Base-by-base conservation (phyloP, 1,284 basidiomycete genomes). In the Ustilago nuda region DNA sequence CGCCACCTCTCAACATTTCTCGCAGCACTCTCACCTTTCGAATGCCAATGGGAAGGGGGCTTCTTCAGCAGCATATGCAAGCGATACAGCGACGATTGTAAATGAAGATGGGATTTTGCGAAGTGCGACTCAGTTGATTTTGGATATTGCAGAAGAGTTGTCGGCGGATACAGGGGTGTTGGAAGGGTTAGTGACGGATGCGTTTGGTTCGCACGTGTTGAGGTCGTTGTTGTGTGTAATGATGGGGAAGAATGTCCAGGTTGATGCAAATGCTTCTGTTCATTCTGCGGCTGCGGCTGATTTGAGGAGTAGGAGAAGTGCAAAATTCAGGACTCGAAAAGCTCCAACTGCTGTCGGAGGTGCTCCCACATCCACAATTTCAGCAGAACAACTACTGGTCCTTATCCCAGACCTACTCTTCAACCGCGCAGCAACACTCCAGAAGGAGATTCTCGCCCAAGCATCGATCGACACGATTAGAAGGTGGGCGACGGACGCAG, bases 191-290 rank as follows among this genome's bases (percentile, higher is more conserved):
- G 64, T 82, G 8, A 72, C 73, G 11, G 78, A 82, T 41, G 27
- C 69, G 11, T 84, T 84, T 37, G 82, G 71, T 4, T 79, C 81
- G 8, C 82, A 84, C 46, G 73, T 82, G 3, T 61, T 85, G 7
- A 75, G 84, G n/a, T 69, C 81, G 2, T 43, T 82, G 41, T 62
- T 85, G 7, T 56, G 70, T 45, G 62, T 85, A 8, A 63, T 85
- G 17, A 73, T 80, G 4, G 82, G 83, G 8, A 61, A 66, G 11
- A 71, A 77, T 33, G 67, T 82, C 46, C 66, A 72, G 27, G 57
- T 52, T 4, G 55, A 74, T 12, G 23, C 65, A 2, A 55, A 36
- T 4, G 55, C 63, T 52, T 53, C 59, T 1, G 39, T 61, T 12
- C 52, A 50, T 12, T 37, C 61, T 15, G 57, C 66, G 17, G 61